Evolutionary conservation across 768 basidiomycete genomes (phyloP), one percentile per base, ranked within the genome.

Genomic region (Tylopilus sp.): DNA sequence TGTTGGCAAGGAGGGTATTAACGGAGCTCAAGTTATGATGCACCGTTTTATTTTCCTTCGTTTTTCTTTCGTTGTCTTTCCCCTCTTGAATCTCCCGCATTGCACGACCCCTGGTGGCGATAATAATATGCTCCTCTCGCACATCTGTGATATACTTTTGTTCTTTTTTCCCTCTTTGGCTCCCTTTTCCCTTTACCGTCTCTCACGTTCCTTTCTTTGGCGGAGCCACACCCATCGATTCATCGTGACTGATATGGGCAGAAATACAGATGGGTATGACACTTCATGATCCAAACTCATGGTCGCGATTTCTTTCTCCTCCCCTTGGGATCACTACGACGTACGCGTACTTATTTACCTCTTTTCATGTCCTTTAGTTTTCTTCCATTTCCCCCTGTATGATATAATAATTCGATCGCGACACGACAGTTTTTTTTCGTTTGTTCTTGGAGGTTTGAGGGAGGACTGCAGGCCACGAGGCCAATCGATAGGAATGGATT

Each of bases 1-100:
- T 93, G 90, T 79, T 98, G 36, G 94, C 91, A 21, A 79, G 90
- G 58, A 79, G 90, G 52, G 91, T 93, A 36, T 71, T 93, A 59
- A 93, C 90, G 35, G 91, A 93, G 68, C 78, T 93, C 66, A 92
- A 92, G 71, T 72, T 93, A 76, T 92, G 72, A 81, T 59, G 44
- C 6, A 15, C 26, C 17, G 7, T 25, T 47, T 41, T 22, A 2
- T 48, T 33, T 20, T 23, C 1, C 41, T 48, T 41, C 12, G 6
- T 40, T 7, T 6, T n/a, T 15, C n/a, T 36, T 36, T 36, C 35
- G 31, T 33, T 31, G 33, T 25, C 12, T 3, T 18, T 18, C 9
- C 28, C 6, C 15, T 8, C 18, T 40, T 48, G 21, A 55, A 44
- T 13, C 35, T 25, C 31, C 6, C 43, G 23, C 50, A 55, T 35